Evolutionary conservation across 768 basidiomycete species (phyloP).

Genomic region (Mycena sanguinolenta): DNA sequence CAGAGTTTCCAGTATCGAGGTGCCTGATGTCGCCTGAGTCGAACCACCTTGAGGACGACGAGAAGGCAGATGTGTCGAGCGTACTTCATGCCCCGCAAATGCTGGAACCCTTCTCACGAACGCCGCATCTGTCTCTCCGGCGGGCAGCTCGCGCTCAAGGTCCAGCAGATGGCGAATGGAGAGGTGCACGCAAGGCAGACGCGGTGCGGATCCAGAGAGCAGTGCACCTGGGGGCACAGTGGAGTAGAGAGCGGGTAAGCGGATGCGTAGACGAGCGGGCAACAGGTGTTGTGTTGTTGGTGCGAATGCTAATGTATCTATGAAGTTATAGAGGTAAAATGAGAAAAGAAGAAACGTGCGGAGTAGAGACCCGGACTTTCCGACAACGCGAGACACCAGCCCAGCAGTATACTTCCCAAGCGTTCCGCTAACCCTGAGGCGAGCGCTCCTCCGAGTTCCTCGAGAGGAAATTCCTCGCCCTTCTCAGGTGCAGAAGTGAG

Average conservation of each 20-base stretch:
- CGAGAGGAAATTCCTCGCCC: conserved; percentile 95
- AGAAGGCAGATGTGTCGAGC: conserved; percentile 63
- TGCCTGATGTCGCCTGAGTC: conserved; percentile 83
- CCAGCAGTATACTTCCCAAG: conserved; percentile 96
- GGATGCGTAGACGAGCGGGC: no score
- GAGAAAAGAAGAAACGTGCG: no score
- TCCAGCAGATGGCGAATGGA: conserved; percentile 57
- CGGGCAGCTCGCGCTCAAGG: conserved; percentile 51
- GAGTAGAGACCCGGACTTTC: no score
- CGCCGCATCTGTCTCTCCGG: conserved; percentile 62
- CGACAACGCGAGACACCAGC: conserved; percentile 90
- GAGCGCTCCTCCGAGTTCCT: conserved; percentile 92
- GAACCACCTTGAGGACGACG: conserved; percentile 68
- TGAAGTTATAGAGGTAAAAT: no score
- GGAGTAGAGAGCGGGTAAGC: no score
- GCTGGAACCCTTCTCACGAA: conserved; percentile 68
- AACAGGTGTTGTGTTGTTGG: no score
- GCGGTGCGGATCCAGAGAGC: no score
- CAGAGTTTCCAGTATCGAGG: conserved; percentile 98
- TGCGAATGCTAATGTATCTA: no score
- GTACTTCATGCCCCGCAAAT: conserved; percentile 65
- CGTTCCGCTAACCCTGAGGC: conserved; percentile 83
- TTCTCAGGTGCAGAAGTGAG: conserved; percentile 97
- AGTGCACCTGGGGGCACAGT: no score
- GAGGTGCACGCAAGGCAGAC: no score